phyloP scores from a whole-genome alignment of 345 rosid species.

The Crucihimalaya himalaica region DNA sequence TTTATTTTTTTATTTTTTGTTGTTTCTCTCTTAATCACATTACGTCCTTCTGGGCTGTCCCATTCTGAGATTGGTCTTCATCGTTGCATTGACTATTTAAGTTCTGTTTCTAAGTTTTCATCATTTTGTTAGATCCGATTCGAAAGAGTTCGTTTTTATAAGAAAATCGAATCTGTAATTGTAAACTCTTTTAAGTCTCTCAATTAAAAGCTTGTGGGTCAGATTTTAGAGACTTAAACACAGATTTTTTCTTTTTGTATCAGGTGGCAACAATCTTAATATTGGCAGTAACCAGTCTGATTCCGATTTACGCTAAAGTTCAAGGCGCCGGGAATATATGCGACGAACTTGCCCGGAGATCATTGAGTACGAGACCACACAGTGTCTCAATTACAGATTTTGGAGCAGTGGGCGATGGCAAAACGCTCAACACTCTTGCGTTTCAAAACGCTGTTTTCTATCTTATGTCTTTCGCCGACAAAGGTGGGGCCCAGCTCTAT shows the following conservation, averaged over 20 bases:
- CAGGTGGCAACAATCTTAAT: conserved; percentile 23
- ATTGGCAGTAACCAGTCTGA: conserved; percentile 17
- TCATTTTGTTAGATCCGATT: conserved; percentile 13
- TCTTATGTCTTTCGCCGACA: conserved; percentile 52
- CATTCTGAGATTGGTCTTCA: conserved; percentile 16
- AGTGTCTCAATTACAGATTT: conserved; percentile 57
- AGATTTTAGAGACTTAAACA: not conserved
- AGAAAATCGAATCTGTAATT: not conserved
- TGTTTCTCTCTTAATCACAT: too few species aligned
- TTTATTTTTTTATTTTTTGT: too few species aligned
- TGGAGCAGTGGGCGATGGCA: conserved; percentile 62
- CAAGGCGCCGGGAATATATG: conserved; percentile 31
- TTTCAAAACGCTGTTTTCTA: conserved; percentile 55
- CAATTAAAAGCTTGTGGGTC: not conserved
- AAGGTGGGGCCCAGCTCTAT: conserved; percentile 62
- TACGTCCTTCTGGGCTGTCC: conserved; percentile 15
- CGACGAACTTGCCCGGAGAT: conserved; percentile 29
- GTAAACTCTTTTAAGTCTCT: not conserved
- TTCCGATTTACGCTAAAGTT: conserved; percentile 1
- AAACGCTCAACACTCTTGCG: conserved; percentile 56
- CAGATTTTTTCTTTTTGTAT: not conserved
- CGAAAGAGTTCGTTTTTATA: not conserved
- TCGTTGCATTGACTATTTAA: not conserved
- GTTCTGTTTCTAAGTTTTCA: not conserved
- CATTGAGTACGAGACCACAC: conserved; percentile 46